Evolutionary conservation across 1,284 basidiomycete genomes (phyloP).

Genomic region (Apiotrichum veenhuisii): DNA sequence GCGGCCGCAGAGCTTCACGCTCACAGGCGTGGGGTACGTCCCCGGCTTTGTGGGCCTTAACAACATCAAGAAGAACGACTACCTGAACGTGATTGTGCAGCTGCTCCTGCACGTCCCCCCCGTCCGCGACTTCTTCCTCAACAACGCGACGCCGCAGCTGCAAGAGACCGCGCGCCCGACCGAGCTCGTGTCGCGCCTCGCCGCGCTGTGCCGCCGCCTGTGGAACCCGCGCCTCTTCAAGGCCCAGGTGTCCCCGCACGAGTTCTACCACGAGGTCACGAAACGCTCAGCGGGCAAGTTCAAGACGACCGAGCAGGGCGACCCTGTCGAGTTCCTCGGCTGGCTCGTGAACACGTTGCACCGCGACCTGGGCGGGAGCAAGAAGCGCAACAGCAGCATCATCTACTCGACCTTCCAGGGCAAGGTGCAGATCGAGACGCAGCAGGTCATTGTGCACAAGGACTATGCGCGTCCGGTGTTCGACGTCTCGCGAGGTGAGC

Average conservation of each 20-base stretch:
- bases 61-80: constrained; percentile 95
- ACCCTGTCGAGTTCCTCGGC: constrained; percentile 92
- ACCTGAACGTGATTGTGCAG: constrained; percentile 96
- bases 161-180: constrained; percentile 45
- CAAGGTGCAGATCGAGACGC: constrained; percentile 85
- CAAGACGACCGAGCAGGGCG: constrained; percentile 85
- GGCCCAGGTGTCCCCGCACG: constrained; percentile 95
- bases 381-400: constrained; percentile 79
- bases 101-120: constrained; percentile 86
- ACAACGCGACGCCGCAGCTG: constrained; percentile 58
- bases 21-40: constrained; percentile 73
- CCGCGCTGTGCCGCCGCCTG: constrained; percentile 78
- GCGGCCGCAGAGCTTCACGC: constrained; percentile 68
- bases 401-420: constrained; percentile 94
- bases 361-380: constrained; percentile 82
- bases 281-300: constrained; percentile 83
- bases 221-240: constrained; percentile 98
- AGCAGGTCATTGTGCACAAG: constrained; percentile 78
- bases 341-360: constrained; percentile 95
- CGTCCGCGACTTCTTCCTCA: constrained; percentile 78
- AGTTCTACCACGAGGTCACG: constrained; percentile 94
- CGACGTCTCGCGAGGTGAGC: constrained; percentile 80
- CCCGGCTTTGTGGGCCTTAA: constrained; percentile 96
- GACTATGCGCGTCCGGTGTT: constrained; percentile 78
- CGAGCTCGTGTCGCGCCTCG: constrained; percentile 83